Evolutionary conservation across 371 early-diverging fungal genomes (phyloP).

Genomic region (Capniomyces stellatus): DNA sequence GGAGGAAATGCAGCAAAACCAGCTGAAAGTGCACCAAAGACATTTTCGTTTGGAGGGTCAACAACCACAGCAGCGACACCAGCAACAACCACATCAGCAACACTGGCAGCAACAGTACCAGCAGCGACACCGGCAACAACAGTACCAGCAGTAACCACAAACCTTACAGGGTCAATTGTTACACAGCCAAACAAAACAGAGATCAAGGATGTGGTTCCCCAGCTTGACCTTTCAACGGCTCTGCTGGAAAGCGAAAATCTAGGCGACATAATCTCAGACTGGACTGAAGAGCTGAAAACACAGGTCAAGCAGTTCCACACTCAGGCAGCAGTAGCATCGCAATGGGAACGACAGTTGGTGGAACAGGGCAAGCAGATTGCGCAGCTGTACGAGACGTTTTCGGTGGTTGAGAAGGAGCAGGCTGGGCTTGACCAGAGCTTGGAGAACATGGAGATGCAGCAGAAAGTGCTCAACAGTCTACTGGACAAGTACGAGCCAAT

Average conservation of each 20-base stretch:
- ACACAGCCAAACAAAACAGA: slow-evolving; percentile 17
- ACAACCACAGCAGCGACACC: slow-evolving; percentile 8
- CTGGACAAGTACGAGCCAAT: slow-evolving; percentile 57
- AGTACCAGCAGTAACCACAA: slow-evolving; percentile 8
- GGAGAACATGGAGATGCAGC: slow-evolving; percentile 70
- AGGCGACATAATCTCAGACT: slow-evolving; percentile 72
- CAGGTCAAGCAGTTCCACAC: slow-evolving; percentile 67
- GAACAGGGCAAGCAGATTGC: slow-evolving; percentile 70
- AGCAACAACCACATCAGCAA: slow-evolving; percentile 14
- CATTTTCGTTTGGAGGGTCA: background rate
- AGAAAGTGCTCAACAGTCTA: slow-evolving; percentile 53
- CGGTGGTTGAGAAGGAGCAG: slow-evolving; percentile 51
- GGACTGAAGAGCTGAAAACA: slow-evolving; percentile 62
- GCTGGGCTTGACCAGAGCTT: slow-evolving; percentile 63
- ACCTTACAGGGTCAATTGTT: slow-evolving; percentile 22
- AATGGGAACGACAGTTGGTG: slow-evolving; percentile 71
- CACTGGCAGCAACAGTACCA: slow-evolving; percentile 7
- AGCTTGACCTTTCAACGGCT: slow-evolving; percentile 12
- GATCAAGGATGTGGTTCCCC: background rate
- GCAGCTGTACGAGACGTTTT: slow-evolving; percentile 45
- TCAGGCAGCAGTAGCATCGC: slow-evolving; percentile 63
- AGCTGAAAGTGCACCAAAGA: background rate
- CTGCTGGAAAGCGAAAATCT: slow-evolving; percentile 62
- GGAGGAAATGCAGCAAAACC: background rate
- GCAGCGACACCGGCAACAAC: slow-evolving; percentile 7